Percentiles rank a stretch among this genome's conserved stretches.
phyloP scores from a whole-genome alignment of 2,329 filamentous ascomycete species.

The Fusarium anguioides region DNA sequence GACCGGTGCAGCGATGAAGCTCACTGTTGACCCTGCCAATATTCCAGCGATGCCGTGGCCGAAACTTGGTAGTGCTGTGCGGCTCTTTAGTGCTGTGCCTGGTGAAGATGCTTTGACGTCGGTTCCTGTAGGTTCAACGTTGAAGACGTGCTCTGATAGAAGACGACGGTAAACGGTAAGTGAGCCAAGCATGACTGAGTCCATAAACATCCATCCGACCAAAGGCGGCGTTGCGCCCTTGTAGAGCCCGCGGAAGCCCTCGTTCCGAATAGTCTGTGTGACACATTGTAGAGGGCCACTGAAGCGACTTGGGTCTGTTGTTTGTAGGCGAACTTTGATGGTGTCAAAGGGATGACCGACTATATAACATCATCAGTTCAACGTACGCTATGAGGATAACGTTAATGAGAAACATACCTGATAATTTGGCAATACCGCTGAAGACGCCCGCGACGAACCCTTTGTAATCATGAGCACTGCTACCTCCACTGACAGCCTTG shows the following conservation, averaged over 20 bases:
- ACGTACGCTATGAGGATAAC: no score
- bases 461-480: constrained; percentile 72
- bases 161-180: constrained; percentile 89
- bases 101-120: constrained; percentile 26
- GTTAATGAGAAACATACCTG: constrained; percentile 65
- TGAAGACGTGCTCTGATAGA: constrained; percentile 83
- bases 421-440: constrained; percentile 90
- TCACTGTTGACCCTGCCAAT: constrained; percentile 88
- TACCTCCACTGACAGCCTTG: constrained; percentile 2
- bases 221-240: constrained; percentile 94
- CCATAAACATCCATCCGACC: constrained; percentile 99
- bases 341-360: constrained; percentile 89
- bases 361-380: constrained; percentile 45
- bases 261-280: constrained; percentile 83
- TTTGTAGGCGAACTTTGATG: constrained; percentile 95
- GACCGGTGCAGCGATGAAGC: constrained; percentile 90
- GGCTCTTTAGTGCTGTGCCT: constrained; percentile 8
- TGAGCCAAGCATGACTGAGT: constrained; percentile 88
- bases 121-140: constrained; percentile 50
- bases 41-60: constrained; percentile 91
- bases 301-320: constrained; percentile 81
- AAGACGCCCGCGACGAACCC: constrained; percentile 99
- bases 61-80: constrained; percentile 71
- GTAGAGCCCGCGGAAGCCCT: constrained; percentile 88
- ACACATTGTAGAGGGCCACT: constrained; percentile 87